Base-by-base conservation (phyloP, 345 rosid species). In the Anastatica hierochuntica region DNA sequence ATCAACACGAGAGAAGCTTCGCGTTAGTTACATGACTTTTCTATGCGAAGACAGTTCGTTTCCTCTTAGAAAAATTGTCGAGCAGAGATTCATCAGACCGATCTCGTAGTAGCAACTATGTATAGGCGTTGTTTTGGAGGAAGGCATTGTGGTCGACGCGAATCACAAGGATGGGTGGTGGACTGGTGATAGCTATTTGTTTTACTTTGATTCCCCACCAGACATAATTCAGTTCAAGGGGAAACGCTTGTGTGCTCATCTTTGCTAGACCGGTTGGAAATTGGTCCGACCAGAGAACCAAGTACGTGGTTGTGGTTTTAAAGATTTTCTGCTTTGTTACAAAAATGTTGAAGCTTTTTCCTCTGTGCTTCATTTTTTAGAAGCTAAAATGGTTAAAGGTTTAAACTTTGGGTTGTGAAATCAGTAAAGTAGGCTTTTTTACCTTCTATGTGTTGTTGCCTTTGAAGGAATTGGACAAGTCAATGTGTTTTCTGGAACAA, bases 161-260 rank as follows among this genome's bases (percentile, higher is more conserved):
- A 31, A 53, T 24, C 62, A 65, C 26, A 68, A 54, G 27, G 74
- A 73, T 37, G 76, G 73, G 5, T 79, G 82, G 84, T 73, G 80
- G 77, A 67, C 63, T 17, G 92, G 92, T 24, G 76, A 63, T 0
- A 72, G 52, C 10, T 75, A 18, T 14, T 62, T 70, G 66, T 75
- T 78, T 67, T 73, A 58, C 54, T 80, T 80, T 38, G 83, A 78
- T 54, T 62, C 53, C 26, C 81, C 76, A 2, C 78, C 81, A 14
- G 84, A 79, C 43, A 57, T 77, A 12, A 15, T 77, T 20, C 75
- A 75, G 23, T 74, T 77, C 54, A 63, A 72, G 20, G 62, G 48
- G 18, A 72, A 60, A 20, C 74, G 70, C 38, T 64, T 82, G 53
- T 70, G 95, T 56, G 10, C 55, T 44, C 85, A 82, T 30, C 68